Percentiles rank a stretch among this genome's conserved stretches.
phyloP scores from a whole-genome alignment of 1,284 basidiomycete genomes.

The Sanghuangporus sanghuang region DNA sequence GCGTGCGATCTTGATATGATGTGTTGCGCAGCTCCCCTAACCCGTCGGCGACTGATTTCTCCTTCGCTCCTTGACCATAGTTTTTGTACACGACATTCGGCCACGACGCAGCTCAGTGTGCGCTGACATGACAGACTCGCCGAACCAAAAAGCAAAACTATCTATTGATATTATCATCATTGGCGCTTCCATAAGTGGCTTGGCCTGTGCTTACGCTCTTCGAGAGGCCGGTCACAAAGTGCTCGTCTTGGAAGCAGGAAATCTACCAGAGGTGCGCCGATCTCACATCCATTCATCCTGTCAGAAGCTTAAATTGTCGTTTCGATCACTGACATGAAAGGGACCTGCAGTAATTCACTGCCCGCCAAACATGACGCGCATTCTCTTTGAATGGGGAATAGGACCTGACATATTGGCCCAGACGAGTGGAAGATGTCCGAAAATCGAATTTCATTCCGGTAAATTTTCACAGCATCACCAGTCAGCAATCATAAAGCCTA shows the following conservation, averaged over 20 bases:
- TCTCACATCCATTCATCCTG: not conserved
- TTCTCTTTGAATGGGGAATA: constrained; percentile 49
- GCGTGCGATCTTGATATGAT: not conserved
- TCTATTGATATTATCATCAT: constrained; percentile 21
- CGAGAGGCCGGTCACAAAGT: constrained; percentile 46
- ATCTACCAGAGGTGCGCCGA: not conserved
- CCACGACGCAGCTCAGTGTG: not conserved
- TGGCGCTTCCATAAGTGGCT: constrained; percentile 30
- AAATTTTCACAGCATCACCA: not conserved
- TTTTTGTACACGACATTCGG: not conserved
- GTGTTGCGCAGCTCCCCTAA: not conserved
- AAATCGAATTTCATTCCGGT: constrained; percentile 3
- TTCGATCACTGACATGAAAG: not conserved
- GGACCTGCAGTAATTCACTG: constrained; percentile 31
- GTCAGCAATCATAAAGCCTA: not conserved
- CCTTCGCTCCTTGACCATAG: not conserved
- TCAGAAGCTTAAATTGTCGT: not conserved
- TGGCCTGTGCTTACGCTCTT: constrained; percentile 46
- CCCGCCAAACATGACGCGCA: constrained; percentile 43
- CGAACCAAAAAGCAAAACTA: constrained; percentile 1
- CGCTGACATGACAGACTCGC: not conserved
- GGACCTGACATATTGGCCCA: constrained; percentile 31
- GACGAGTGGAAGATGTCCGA: not conserved
- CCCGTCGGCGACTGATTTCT: not conserved
- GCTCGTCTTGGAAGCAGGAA: constrained; percentile 40